phyloP scores from a whole-genome alignment of 345 rosid genomes.

The Trapa incisa region DNA sequence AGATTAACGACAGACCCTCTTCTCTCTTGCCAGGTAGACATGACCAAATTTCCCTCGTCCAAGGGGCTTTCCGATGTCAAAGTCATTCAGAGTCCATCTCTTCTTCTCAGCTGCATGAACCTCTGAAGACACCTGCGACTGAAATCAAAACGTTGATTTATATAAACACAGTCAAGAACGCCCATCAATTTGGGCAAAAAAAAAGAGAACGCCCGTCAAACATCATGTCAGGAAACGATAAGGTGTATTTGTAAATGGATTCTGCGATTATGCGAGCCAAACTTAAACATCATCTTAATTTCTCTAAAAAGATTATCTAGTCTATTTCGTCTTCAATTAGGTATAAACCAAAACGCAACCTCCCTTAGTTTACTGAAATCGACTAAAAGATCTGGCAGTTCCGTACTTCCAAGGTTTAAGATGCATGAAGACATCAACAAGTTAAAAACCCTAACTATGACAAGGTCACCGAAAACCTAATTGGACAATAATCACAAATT shows the following conservation, averaged over 20 bases:
- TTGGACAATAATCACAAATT: constrained; percentile 4
- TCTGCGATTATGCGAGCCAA: not conserved
- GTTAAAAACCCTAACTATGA: constrained; percentile 4
- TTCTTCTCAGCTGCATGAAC: constrained; percentile 35
- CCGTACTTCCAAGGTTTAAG: not conserved
- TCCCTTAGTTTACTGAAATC: not conserved
- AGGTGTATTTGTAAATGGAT: not conserved
- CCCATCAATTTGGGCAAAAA: too few species aligned
- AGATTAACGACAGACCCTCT: constrained; percentile 27
- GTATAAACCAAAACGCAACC: not conserved
- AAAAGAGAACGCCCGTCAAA: not conserved
- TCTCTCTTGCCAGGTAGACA: constrained; percentile 86
- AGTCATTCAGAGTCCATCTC: constrained; percentile 78
- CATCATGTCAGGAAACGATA: not conserved
- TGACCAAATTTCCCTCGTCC: constrained; percentile 97
- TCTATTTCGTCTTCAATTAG: not conserved
- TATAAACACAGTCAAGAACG: too few species aligned
- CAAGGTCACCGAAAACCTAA: not conserved
- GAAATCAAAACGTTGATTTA: not conserved
- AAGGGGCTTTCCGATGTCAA: constrained; percentile 90
- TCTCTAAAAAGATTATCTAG: not conserved
- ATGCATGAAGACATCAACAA: not conserved
- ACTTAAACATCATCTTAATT: not conserved
- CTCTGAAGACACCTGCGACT: constrained; percentile 47
- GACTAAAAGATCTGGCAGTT: not conserved